These are phyloP conservation scores for Cytidiella melzeri DNA, from an alignment of 768 basidiomycete genomes.

Conservation along the genomic window DNA sequence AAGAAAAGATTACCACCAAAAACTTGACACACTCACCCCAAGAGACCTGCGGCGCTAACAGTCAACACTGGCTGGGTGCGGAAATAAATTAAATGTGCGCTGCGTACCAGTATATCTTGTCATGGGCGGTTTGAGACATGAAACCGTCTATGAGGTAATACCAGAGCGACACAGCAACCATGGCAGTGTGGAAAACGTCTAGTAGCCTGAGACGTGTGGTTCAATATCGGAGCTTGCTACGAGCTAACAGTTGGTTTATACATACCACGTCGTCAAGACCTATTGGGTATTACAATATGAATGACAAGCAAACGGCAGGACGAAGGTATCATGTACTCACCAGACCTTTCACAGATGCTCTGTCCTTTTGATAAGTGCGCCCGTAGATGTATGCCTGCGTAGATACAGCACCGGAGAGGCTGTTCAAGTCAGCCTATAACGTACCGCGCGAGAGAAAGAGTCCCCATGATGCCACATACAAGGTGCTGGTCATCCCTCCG, in stretches of 20 bases:
- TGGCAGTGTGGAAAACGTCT: slow-evolving; percentile 20
- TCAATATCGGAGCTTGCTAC: neutral
- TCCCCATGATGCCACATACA: slow-evolving; percentile 10
- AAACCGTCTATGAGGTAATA: slow-evolving; percentile 19
- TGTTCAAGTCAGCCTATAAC: slow-evolving; percentile 1
- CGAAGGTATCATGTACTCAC: slow-evolving; percentile 7
- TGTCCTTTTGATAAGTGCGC: slow-evolving; percentile 18
- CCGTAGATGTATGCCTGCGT: slow-evolving; percentile 22
- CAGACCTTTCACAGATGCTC: slow-evolving; percentile 12
- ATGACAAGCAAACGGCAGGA: too few relatives aligned
- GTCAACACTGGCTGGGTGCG: neutral
- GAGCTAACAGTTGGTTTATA: too few relatives aligned
- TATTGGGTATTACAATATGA: too few relatives aligned
- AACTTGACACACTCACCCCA: too few relatives aligned
- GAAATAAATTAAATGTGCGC: neutral
- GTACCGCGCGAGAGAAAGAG: neutral
- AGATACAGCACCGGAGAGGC: slow-evolving; percentile 21
- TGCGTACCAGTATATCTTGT: slow-evolving; percentile 20
- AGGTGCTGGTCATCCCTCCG: slow-evolving; percentile 21
- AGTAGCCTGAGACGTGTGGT: slow-evolving; percentile 13
- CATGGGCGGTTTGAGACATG: slow-evolving; percentile 13
- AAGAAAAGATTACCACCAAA: slow-evolving; percentile 1
- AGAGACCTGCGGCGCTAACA: slow-evolving; percentile 4
- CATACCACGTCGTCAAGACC: too few relatives aligned
- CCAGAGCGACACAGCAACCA: slow-evolving; percentile 19